Conservation (phyloP, 164 flowering plant species). For the Cinnamomum chago region DNA sequence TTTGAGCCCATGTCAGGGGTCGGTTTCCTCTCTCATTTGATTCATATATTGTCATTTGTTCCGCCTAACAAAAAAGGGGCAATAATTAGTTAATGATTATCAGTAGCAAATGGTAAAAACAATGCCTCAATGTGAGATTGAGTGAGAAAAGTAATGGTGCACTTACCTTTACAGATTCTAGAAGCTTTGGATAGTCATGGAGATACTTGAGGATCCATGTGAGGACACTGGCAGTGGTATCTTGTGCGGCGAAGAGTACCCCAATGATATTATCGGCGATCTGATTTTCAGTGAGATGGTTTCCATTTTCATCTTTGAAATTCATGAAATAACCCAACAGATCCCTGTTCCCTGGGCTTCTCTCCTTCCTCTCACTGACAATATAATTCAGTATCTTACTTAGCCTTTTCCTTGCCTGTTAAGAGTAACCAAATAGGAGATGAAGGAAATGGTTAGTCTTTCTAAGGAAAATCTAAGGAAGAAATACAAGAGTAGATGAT, state of each 20-base stretch:
- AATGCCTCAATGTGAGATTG: background rate
- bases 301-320: constrained; percentile 47
- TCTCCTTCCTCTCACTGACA: constrained; percentile 53
- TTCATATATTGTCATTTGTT: constrained; percentile 48
- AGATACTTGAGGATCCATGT: constrained; percentile 93
- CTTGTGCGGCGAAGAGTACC: constrained; percentile 88
- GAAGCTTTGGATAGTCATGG: constrained; percentile 67
- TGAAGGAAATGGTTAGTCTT: background rate
- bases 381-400: constrained; percentile 45
- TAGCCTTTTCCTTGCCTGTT: constrained; percentile 73
- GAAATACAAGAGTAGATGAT: background rate
- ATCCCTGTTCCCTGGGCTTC: constrained; percentile 34
- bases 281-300: constrained; percentile 45
- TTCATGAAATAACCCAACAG: constrained; percentile 50
- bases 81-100: background rate
- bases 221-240: constrained; percentile 87
- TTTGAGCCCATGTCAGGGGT: constrained; percentile 63
- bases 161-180: constrained; percentile 65
- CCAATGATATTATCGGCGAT: constrained; percentile 89
- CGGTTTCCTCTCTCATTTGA: constrained; percentile 30
- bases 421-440: background rate
- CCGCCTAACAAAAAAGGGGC: constrained; percentile 40
- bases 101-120: background rate
- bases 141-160: background rate
- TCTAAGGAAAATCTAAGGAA: too few species aligned